A percentile compares a stretch with the other conserved stretches of the same genome.
These are phyloP conservation scores for Pythium dissotocum DNA, from an alignment of 352 stramenopile genomes.

Conservation along the genomic window DNA sequence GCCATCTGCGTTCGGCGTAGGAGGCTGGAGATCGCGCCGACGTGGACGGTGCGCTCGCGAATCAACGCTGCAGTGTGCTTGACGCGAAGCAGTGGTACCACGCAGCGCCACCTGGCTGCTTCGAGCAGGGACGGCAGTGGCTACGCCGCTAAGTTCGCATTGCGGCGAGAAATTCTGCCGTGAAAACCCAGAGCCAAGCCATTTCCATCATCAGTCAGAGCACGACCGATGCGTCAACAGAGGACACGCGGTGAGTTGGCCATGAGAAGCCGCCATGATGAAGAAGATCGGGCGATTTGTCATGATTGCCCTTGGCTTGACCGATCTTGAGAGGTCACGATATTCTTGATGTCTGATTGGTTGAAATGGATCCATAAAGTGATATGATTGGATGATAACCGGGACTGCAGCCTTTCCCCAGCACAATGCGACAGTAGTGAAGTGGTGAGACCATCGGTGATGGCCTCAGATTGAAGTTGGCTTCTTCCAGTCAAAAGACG, in stretches of 20 bases:
- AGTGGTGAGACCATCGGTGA: neutral
- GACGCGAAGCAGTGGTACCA: neutral
- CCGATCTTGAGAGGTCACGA: neutral
- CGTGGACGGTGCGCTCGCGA: neutral
- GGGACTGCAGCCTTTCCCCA: neutral
- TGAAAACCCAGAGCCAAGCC: conserved; percentile 1
- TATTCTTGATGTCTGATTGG: neutral
- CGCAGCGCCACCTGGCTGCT: neutral
- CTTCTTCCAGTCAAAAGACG: neutral
- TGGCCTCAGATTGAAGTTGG: neutral
- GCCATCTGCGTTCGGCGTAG: neutral
- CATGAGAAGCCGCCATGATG: too few species aligned
- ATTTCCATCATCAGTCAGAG: neutral
- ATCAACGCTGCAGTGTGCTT: neutral
- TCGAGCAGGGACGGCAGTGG: neutral
- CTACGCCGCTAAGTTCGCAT: neutral
- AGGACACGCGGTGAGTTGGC: neutral
- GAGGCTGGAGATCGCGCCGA: neutral
- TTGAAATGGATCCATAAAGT: neutral
- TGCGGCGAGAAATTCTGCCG: neutral
- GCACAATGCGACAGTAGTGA: neutral
- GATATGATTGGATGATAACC: neutral
- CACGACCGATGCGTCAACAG: neutral
- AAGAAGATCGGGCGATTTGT: too few species aligned
- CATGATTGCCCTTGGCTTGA: too few species aligned